Evolutionary conservation across 495 filamentous ascomycete species (phyloP), one percentile per base, ranked within the genome.

Genomic region (Apiosordaria backusii): DNA sequence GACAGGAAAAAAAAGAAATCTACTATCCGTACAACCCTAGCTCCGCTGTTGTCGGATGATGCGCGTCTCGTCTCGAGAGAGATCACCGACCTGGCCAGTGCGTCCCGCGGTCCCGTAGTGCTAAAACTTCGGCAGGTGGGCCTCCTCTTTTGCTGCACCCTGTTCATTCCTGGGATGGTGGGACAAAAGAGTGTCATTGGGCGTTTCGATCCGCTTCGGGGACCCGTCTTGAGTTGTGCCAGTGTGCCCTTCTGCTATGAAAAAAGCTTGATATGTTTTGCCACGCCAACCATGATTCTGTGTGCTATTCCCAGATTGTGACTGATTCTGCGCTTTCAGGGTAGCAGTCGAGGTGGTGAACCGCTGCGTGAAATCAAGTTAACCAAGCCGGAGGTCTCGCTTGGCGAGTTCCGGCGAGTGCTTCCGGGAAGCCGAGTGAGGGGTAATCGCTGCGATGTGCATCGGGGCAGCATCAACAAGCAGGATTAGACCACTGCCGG

Each of bases 21-120:
- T 25, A 27, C 57, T 24, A n/a, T 53, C n/a, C n/a, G 19, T 24
- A 59, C 57, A 18, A 61, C 61, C 23, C 26, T 35, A n/a, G 26
- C 13, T 24, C 61, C 21, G 27, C 53, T 35, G 50, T 22, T 59
- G 23, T 18, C 19, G 45, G 61, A 57, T 55, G 61, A 64, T 63
- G 65, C 26, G 61, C 65, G 60, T 67, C 57, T 61, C 57, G 24
- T 35, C 50, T 63, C 45, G 52, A 53, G 50, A 22, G 21, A 25
- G 23, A 54, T 61, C 57, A 60, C 18, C 26, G 57, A 21, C 67
- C 50, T 68, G 66, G 66, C 58, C 66, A 50, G 66, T 65, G 66
- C 66, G 66, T 68, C 66, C 66, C 62, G 66, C 23, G 18, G 52
- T 55, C 66, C 66, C 62, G 66, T 45, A 23, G 52, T 55, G 52